Percentiles rank a stretch among this genome's conserved stretches.
Evolutionary conservation across 2,329 filamentous ascomycete species (phyloP).

Genomic region (Paracoccidioides lutzii): DNA sequence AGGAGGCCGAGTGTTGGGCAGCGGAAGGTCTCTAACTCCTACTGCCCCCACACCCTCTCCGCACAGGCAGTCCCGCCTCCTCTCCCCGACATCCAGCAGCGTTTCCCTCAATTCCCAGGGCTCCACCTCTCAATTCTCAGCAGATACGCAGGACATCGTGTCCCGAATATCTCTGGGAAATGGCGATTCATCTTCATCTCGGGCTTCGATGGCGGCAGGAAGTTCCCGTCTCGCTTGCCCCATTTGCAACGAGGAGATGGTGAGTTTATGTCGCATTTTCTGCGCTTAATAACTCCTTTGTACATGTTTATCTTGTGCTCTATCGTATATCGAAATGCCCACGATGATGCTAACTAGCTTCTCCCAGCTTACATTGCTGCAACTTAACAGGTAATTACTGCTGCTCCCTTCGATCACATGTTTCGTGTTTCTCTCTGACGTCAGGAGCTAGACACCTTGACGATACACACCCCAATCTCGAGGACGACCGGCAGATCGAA

Average conservation of each 20-base stretch:
- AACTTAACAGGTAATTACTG: conserved; percentile 59
- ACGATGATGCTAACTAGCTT: conserved; percentile 10
- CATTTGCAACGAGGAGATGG: conserved; percentile 99
- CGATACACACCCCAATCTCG: conserved; percentile 78
- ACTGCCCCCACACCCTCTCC: conserved; percentile 34
- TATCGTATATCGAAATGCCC: not conserved
- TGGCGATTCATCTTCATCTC: conserved; percentile 35
- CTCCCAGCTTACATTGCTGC: conserved; percentile 68
- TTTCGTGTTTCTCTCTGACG: conserved; percentile 4
- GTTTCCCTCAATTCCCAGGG: conserved; percentile 64
- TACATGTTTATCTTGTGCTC: not conserved
- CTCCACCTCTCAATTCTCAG: conserved; percentile 58
- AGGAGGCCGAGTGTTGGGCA: conserved; percentile 82
- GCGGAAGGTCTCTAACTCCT: conserved; percentile 67
- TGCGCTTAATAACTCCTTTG: not conserved
- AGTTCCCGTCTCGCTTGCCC: conserved; percentile 70
- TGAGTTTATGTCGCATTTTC: conserved; percentile 28
- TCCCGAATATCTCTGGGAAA: conserved; percentile 65
- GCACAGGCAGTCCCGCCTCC: conserved; percentile 19
- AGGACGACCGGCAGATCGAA: conserved; percentile 79
- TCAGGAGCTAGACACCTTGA: conserved; percentile 54
- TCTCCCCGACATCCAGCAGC: conserved; percentile 58
- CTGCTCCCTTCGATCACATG: conserved; percentile 13
- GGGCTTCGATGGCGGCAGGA: conserved; percentile 35
- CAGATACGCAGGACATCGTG: conserved; percentile 62